Percentiles rank a stretch among this genome's conserved stretches.
phyloP scores from a whole-genome alignment of 306 rosid genomes.

The Cicer bijugum region DNA sequence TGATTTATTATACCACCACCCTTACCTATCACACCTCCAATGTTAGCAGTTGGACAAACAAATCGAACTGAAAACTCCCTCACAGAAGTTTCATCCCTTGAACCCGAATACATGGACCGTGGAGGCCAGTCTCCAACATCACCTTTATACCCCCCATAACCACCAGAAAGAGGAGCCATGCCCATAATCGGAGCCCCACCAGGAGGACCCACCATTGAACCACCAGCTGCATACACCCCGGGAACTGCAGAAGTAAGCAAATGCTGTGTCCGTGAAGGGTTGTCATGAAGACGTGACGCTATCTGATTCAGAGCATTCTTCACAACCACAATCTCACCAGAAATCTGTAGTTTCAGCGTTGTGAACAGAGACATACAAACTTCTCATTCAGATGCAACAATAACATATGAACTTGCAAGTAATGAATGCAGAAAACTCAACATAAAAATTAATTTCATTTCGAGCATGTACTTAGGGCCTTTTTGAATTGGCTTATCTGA shows the following conservation, averaged over 20 bases:
- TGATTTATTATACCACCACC: conserved; percentile 93
- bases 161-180: conserved; percentile 75
- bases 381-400: neutral
- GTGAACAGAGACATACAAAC: conserved; percentile 10
- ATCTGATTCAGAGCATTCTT: conserved; percentile 81
- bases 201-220: conserved; percentile 69
- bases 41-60: conserved; percentile 83
- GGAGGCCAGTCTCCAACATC: conserved; percentile 86
- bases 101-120: conserved; percentile 80
- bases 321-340: conserved; percentile 79
- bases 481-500: neutral
- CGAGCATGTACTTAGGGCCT: neutral
- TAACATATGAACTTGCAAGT: neutral
- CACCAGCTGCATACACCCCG: conserved; percentile 56
- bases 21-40: conserved; percentile 97
- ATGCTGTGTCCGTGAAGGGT: conserved; percentile 89
- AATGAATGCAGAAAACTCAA: neutral
- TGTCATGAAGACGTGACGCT: conserved; percentile 81
- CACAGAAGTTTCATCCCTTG: conserved; percentile 79
- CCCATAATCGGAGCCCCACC: conserved; percentile 78
- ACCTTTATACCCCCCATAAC: conserved; percentile 84
- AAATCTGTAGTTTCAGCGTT: conserved; percentile 54
- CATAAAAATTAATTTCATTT: neutral
- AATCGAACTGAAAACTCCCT: conserved; percentile 80
- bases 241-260: conserved; percentile 72